These are phyloP conservation scores for Alternaria gaisen DNA, from an alignment of 2,329 filamentous ascomycete genomes.

Conservation along the genomic window DNA sequence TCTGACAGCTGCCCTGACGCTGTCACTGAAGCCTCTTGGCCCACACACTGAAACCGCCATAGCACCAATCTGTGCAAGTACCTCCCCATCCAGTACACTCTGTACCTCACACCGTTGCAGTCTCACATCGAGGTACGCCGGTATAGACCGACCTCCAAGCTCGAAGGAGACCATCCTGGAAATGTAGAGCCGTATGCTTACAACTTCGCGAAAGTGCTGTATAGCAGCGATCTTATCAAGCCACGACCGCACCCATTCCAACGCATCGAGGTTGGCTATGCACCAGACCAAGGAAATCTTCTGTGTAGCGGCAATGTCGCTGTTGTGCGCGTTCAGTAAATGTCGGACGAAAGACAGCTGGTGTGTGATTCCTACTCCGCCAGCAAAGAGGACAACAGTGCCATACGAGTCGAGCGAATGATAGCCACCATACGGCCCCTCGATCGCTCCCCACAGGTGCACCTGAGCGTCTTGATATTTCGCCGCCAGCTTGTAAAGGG, in stretches of 20 bases:
- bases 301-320: slow-evolving; percentile 77
- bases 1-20: slow-evolving; percentile 72
- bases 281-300: slow-evolving; percentile 86
- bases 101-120: slow-evolving; percentile 81
- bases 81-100: slow-evolving; percentile 77
- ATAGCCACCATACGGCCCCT: slow-evolving; percentile 80
- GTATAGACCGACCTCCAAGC: slow-evolving; percentile 66
- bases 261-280: slow-evolving; percentile 80
- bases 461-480: slow-evolving; percentile 59
- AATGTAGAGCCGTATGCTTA: slow-evolving; percentile 85
- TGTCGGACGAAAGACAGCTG: slow-evolving; percentile 85
- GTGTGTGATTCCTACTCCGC: slow-evolving; percentile 91
- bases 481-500: slow-evolving; percentile 73
- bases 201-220: slow-evolving; percentile 78
- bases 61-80: slow-evolving; percentile 78
- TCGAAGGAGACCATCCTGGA: slow-evolving; percentile 80
- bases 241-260: slow-evolving; percentile 91
- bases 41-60: slow-evolving; percentile 86
- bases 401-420: slow-evolving; percentile 89
- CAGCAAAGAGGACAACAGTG: slow-evolving; percentile 85
- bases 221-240: slow-evolving; percentile 81
- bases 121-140: slow-evolving; percentile 76
- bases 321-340: slow-evolving; percentile 59
- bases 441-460: slow-evolving; percentile 74
- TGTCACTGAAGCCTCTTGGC: slow-evolving; percentile 73